Percentiles rank a stretch among this genome's conserved stretches.
phyloP scores from a whole-genome alignment of 192 early-diverging fungal genomes.

The Podila horticola region DNA sequence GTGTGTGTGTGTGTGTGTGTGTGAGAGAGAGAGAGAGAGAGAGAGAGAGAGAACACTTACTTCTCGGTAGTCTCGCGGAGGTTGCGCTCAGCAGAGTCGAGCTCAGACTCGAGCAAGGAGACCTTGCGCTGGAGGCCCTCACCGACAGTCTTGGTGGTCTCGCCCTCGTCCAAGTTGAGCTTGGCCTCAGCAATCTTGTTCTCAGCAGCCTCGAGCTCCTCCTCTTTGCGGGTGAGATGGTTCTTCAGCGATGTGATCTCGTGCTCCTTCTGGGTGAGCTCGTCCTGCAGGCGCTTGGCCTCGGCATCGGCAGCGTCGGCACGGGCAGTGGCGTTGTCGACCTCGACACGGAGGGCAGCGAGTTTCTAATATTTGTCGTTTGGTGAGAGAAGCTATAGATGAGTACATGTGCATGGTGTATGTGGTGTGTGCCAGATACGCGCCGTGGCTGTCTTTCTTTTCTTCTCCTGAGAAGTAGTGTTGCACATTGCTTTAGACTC shows the following conservation, averaged over 20 bases:
- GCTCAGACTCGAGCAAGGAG: conserved; percentile 43
- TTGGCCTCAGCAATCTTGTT: conserved; percentile 52
- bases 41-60: conserved; percentile 59
- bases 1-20: no score
- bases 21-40: no score
- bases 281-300: conserved; percentile 68
- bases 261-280: conserved; percentile 76
- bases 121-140: conserved; percentile 44
- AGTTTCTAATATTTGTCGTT: conserved; percentile 49
- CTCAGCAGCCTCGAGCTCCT: conserved; percentile 65
- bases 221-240: conserved; percentile 56
- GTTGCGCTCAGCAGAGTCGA: conserved; percentile 43
- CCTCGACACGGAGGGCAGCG: conserved; percentile 53
- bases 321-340: conserved; percentile 39
- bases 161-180: conserved; percentile 54
- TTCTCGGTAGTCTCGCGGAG: conserved; percentile 67
- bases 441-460: no score
- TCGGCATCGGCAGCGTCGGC: conserved; percentile 43
- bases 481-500: no score
- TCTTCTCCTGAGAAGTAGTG: no score
- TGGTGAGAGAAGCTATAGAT: not conserved
- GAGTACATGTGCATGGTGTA: not conserved
- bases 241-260: conserved; percentile 77
- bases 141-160: conserved; percentile 48
- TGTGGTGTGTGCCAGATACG: not conserved